Conservation (phyloP, 768 basidiomycete species). For the Xerocomellus chrysenteron region DNA sequence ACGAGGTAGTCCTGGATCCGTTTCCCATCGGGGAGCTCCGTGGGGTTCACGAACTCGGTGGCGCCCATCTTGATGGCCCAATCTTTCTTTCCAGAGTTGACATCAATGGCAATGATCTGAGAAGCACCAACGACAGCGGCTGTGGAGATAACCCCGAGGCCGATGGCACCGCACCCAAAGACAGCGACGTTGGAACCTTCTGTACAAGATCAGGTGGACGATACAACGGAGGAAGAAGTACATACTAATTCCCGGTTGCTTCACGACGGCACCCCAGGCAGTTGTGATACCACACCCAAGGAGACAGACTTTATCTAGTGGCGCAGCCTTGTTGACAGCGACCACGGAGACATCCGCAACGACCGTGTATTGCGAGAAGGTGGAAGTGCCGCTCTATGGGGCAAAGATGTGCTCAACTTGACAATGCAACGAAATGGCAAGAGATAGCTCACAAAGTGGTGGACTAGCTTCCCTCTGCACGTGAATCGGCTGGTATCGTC, state of each 20-base stretch:
- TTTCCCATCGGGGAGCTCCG: slow-evolving; percentile 67
- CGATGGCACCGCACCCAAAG: slow-evolving; percentile 96
- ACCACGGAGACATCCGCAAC: slow-evolving; percentile 97
- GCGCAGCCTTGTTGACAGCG: slow-evolving; percentile 79
- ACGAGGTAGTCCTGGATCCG: slow-evolving; percentile 88
- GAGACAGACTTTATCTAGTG: slow-evolving; percentile 94
- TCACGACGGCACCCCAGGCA: slow-evolving; percentile 95
- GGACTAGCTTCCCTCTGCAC: slow-evolving; percentile 79
- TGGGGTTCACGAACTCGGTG: slow-evolving; percentile 90
- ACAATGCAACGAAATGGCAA: not conserved
- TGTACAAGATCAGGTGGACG: slow-evolving; percentile 25
- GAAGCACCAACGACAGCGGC: slow-evolving; percentile 74
- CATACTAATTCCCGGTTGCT: slow-evolving; percentile 84
- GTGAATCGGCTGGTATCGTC: slow-evolving; percentile 87
- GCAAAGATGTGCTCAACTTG: not conserved
- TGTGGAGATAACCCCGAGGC: slow-evolving; percentile 88
- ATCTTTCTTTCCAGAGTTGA: slow-evolving; percentile 78
- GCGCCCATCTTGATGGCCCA: slow-evolving; percentile 95
- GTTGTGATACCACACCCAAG: slow-evolving; percentile 97
- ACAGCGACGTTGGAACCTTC: slow-evolving; percentile 89
- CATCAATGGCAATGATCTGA: slow-evolving; percentile 90
- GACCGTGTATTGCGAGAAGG: slow-evolving; percentile 99
- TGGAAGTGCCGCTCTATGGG: slow-evolving; percentile 93
- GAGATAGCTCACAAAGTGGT: slow-evolving; percentile 76
- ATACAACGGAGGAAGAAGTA: slow-evolving; percentile 9